These are phyloP conservation scores for Chondrostereum purpureum DNA, from an alignment of 1,284 basidiomycete species.

Conservation along the genomic window DNA sequence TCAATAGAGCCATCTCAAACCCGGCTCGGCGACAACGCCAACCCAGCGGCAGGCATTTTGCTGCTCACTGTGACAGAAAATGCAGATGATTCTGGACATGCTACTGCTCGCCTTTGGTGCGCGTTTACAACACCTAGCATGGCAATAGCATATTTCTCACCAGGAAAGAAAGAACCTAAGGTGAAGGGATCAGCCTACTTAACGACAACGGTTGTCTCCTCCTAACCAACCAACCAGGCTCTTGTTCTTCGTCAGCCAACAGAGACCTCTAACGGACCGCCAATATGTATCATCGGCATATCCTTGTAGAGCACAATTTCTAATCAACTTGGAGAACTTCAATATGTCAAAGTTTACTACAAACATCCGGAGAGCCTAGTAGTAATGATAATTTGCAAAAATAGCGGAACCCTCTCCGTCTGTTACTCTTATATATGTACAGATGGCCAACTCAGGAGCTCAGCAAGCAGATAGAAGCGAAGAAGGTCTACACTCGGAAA, in stretches of 20 bases:
- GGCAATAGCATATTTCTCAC: slow-evolving; percentile 64
- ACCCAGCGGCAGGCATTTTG: slow-evolving; percentile 35
- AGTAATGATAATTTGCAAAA: too few species aligned
- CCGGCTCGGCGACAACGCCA: slow-evolving; percentile 20
- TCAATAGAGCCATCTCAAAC: slow-evolving; percentile 23
- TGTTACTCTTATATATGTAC: neutral
- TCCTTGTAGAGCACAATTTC: slow-evolving; percentile 28
- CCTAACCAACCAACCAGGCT: slow-evolving; percentile 24
- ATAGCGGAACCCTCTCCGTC: slow-evolving; percentile 1
- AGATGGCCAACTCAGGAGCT: too few species aligned
- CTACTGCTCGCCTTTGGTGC: slow-evolving; percentile 63
- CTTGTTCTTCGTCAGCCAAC: slow-evolving; percentile 44
- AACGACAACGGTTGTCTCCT: neutral
- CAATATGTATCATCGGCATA: slow-evolving; percentile 49
- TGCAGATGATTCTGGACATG: slow-evolving; percentile 15
- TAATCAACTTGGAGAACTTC: too few species aligned
- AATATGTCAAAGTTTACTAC: too few species aligned
- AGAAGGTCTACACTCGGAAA: too few species aligned
- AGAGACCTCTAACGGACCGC: slow-evolving; percentile 21
- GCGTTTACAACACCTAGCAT: slow-evolving; percentile 78
- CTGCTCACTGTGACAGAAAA: slow-evolving; percentile 24
- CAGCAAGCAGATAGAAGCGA: too few species aligned
- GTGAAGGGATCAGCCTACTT: slow-evolving; percentile 24
- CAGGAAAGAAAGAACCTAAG: slow-evolving; percentile 44
- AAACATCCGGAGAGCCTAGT: too few species aligned